A percentile compares a stretch with the other conserved stretches of the same genome.
These are phyloP conservation scores for Mycena olivaceomarginata DNA, from an alignment of 768 basidiomycete genomes.

Conservation along the genomic window DNA sequence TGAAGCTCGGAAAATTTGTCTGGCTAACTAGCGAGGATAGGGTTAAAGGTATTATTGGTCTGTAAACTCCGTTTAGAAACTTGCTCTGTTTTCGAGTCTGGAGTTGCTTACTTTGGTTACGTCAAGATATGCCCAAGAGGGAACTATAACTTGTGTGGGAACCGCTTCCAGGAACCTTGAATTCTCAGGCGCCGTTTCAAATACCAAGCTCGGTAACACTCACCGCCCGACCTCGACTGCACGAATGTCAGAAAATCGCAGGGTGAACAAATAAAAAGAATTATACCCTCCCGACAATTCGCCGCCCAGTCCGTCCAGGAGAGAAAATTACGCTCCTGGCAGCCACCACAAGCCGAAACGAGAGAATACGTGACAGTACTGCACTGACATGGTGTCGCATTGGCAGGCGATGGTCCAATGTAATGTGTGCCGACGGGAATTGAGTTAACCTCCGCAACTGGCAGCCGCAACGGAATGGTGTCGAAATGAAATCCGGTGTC, in stretches of 20 bases:
- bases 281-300: constrained; percentile 53
- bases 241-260: constrained; percentile 13
- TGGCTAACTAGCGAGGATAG: constrained; percentile 34
- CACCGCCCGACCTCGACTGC: constrained; percentile 57
- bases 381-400: constrained; percentile 69
- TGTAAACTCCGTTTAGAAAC: constrained; percentile 8
- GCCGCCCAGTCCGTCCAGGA: constrained; percentile 61
- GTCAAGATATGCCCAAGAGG: constrained; percentile 76
- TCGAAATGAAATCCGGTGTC: constrained; percentile 7
- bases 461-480: background rate
- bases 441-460: constrained; percentile 62
- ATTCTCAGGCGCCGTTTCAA: constrained; percentile 6
- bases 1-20: background rate
- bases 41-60: constrained; percentile 36
- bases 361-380: constrained; percentile 75
- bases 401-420: constrained; percentile 57
- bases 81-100: background rate
- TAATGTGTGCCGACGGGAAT: constrained; percentile 65
- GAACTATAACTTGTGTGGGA: constrained; percentile 66
- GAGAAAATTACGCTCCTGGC: constrained; percentile 67
- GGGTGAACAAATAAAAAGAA: background rate
- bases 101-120: constrained; percentile 59
- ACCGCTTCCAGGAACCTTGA: constrained; percentile 66
- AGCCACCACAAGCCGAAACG: constrained; percentile 76
- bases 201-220: constrained; percentile 26